Evolutionary conservation across 2,329 filamentous ascomycete species (phyloP), one percentile per base, ranked within the genome.

Genomic region (Clarireedia monteithiana): DNA sequence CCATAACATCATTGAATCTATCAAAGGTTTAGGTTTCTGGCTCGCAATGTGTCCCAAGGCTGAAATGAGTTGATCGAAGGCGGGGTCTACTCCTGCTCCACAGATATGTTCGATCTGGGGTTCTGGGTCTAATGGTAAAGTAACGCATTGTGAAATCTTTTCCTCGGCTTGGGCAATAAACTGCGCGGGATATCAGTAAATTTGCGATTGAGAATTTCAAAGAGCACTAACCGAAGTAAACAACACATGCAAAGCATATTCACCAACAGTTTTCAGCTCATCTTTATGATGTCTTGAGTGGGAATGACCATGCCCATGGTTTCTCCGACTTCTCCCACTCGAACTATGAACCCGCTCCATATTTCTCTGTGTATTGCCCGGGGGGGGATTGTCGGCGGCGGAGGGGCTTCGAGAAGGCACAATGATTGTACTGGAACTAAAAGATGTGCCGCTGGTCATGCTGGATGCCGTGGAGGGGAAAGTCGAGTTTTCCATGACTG

Each of bases 1-100:
- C 94, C 94, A 99, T 34, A 95, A 81, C 89, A 99, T 99, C 70
- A 99, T 91, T 20, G 89, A 91, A 71, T 99, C 94, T 66, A 99
- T 96, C 51, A 99, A 74, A 5, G 91, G 89, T 69, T 95, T 97
- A 5, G 95, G 95, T 68, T 95, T 95, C 63, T 91, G 88, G 58
- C 90, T 88, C 53, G 92, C 90, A 67, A 99, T 96, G 69, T 97
- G 92, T 3, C 94, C 94, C 40, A 99, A 78, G 15, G 95, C 94
- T 27, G 86, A 84, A 61, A 99, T 95, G 65, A 96, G 82, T 72
- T 97, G 92, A 71, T 99, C 94, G 68, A 99, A 99, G 10, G 83
- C 84, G 1, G 86, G 80, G 69, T 99, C 94, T 42, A 88, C 88
- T 15, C 91, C 91, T 42, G 88, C 87, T 1, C 94, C 95, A 72